phyloP scores from a whole-genome alignment of 2,329 filamentous ascomycete genomes.

The Chaetomium olivaceum region DNA sequence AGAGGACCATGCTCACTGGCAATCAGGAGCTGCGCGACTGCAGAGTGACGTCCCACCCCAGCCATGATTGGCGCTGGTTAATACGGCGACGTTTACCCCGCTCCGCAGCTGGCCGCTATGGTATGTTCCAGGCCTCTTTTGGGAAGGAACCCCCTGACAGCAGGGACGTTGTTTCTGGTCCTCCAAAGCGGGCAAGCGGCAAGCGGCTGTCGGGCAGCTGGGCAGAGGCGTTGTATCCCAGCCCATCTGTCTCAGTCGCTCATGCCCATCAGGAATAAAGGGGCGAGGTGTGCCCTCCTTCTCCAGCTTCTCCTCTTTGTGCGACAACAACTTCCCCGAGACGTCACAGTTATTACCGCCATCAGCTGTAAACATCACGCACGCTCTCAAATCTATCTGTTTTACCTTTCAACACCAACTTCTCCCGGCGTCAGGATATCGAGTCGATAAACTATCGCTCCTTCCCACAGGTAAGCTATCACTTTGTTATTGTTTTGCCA shows the following conservation, averaged over 20 bases:
- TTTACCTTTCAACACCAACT: not conserved
- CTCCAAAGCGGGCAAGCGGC: not conserved
- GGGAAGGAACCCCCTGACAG: slow-evolving; percentile 7
- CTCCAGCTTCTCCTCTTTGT: slow-evolving; percentile 23
- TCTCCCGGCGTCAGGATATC: slow-evolving; percentile 1
- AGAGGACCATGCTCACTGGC: slow-evolving; percentile 19
- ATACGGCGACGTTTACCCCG: slow-evolving; percentile 34
- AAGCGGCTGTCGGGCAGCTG: slow-evolving; percentile 15
- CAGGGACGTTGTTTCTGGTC: slow-evolving; percentile 10
- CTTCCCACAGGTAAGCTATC: slow-evolving; percentile 14
- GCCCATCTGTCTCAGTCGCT: slow-evolving; percentile 3
- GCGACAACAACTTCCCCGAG: slow-evolving; percentile 20
- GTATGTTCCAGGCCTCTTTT: slow-evolving; percentile 6
- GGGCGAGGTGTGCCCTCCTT: slow-evolving; percentile 20
- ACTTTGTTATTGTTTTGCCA: slow-evolving; percentile 2
- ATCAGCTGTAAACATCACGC: not conserved
- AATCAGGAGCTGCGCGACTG: slow-evolving; percentile 18
- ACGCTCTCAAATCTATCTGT: not conserved
- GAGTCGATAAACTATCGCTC: not conserved
- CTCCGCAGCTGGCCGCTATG: slow-evolving; percentile 24
- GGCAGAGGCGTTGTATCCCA: slow-evolving; percentile 2
- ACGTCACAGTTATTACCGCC: slow-evolving; percentile 1
- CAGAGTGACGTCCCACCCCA: slow-evolving; percentile 29
- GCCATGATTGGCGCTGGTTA: slow-evolving; percentile 32
- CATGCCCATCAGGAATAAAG: slow-evolving; percentile 27